Evolutionary conservation across 2,329 filamentous ascomycete genomes (phyloP).

Genomic region (Lecanosticta acicola): DNA sequence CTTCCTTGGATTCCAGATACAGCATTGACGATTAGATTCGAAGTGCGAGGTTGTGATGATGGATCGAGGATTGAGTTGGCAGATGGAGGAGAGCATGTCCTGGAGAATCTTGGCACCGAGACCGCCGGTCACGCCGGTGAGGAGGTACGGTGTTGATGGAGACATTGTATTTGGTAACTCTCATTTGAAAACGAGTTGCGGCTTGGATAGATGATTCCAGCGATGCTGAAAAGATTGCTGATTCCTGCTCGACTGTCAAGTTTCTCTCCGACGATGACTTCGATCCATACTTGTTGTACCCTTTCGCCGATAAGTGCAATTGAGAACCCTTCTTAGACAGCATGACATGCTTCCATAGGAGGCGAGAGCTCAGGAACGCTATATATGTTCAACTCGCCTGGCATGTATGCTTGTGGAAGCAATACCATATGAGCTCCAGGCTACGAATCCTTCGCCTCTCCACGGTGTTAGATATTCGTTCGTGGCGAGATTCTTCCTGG

Average conservation of each 20-base stretch:
- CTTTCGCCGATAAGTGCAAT: too few relatives aligned
- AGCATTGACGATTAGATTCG: slow-evolving; percentile 36
- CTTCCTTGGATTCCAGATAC: slow-evolving; percentile 22
- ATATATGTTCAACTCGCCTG: background rate
- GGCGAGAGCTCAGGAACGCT: background rate
- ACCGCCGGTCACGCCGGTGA: slow-evolving; percentile 40
- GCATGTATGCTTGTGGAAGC: background rate
- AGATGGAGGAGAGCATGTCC: slow-evolving; percentile 42
- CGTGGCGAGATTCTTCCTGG: background rate
- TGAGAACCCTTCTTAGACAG: background rate
- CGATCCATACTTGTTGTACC: too few relatives aligned
- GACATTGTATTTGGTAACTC: too few relatives aligned
- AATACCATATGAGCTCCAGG: background rate
- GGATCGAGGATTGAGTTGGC: slow-evolving; percentile 37
- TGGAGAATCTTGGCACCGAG: slow-evolving; percentile 48
- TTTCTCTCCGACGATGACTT: too few relatives aligned
- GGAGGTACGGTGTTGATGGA: slow-evolving; percentile 12
- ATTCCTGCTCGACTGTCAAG: too few relatives aligned
- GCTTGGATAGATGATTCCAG: too few relatives aligned
- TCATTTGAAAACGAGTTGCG: too few relatives aligned
- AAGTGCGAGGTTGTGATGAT: slow-evolving; percentile 46
- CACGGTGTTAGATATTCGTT: background rate
- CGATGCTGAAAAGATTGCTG: too few relatives aligned
- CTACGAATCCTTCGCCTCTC: background rate
- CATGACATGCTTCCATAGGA: background rate